Evolutionary conservation across 116 monocot species (phyloP).

Genomic region (Trichopus zeylanicus): DNA sequence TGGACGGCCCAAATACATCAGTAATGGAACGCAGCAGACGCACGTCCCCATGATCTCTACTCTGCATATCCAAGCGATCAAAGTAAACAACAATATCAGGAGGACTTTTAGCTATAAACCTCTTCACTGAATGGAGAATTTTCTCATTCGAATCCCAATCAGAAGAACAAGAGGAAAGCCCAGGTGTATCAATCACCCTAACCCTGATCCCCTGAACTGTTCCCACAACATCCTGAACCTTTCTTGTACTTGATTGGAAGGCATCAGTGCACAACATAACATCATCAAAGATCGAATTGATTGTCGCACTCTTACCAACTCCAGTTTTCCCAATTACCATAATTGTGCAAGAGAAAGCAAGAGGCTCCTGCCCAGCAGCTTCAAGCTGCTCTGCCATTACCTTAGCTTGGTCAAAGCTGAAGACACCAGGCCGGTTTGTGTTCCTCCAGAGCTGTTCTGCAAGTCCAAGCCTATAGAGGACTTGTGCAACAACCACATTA

Average conservation of each 20-base stretch:
- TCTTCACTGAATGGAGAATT: constrained; percentile 58
- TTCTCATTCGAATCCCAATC: constrained; percentile 63
- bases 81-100: constrained; percentile 90
- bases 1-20: constrained; percentile 62
- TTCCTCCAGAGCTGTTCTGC: constrained; percentile 80
- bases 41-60: constrained; percentile 75
- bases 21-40: constrained; percentile 63
- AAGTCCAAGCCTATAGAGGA: constrained; percentile 82
- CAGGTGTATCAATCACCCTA: constrained; percentile 88
- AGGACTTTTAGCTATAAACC: constrained; percentile 56
- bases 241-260: constrained; percentile 52
- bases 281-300: constrained; percentile 81
- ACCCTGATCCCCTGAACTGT: constrained; percentile 79
- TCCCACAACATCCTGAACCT: constrained; percentile 56
- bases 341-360: constrained; percentile 84
- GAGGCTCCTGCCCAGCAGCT: constrained; percentile 47
- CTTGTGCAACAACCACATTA: constrained; percentile 93
- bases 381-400: constrained; percentile 86
- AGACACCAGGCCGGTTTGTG: constrained; percentile 55
- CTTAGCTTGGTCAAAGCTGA: constrained; percentile 77
- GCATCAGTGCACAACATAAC: constrained; percentile 44
- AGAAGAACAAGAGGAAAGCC: constrained; percentile 54
- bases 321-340: constrained; percentile 91
- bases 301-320: constrained; percentile 90
- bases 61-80: constrained; percentile 86